Percentiles rank a stretch among this genome's conserved stretches.
phyloP scores from a whole-genome alignment of 2,329 filamentous ascomycete genomes.

The Microcyclosporella mali region DNA sequence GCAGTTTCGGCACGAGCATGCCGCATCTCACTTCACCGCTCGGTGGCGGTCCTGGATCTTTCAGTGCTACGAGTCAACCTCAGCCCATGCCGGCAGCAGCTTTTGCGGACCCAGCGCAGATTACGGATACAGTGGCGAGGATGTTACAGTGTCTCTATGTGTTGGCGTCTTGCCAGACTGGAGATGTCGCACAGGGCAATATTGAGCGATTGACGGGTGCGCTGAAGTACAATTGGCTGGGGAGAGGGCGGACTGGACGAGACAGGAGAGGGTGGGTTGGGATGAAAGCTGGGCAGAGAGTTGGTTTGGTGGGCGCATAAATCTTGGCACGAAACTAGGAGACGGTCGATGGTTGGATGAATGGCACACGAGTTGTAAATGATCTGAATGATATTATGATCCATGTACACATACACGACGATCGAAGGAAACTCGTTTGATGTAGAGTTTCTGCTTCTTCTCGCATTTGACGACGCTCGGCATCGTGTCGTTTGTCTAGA shows the following conservation, averaged over 20 bases:
- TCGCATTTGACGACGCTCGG: too few relatives aligned
- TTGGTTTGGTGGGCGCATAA: conserved; percentile 24
- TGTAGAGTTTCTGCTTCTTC: too few relatives aligned
- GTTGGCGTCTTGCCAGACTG: conserved; percentile 66
- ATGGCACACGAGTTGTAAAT: too few relatives aligned
- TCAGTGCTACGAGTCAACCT: conserved; percentile 19
- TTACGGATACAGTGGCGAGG: conserved; percentile 88
- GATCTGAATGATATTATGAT: too few relatives aligned
- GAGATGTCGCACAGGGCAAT: conserved; percentile 67
- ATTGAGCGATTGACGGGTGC: conserved; percentile 79
- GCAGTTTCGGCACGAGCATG: conserved; percentile 39
- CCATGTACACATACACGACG: too few relatives aligned
- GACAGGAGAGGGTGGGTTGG: conserved; percentile 89
- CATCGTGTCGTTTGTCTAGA: too few relatives aligned
- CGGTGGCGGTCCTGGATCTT: conserved; percentile 18
- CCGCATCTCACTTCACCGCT: conserved; percentile 29
- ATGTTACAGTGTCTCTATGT: conserved; percentile 97
- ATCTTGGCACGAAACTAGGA: background rate
- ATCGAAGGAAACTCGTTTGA: too few relatives aligned
- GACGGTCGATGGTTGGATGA: too few relatives aligned
- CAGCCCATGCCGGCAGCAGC: conserved; percentile 17
- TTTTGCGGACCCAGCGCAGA: conserved; percentile 51
- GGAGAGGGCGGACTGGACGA: conserved; percentile 77
- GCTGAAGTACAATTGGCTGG: conserved; percentile 95
- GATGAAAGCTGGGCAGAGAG: conserved; percentile 39